phyloP scores from a whole-genome alignment of 2,329 filamentous ascomycete genomes.

The Byssochlamys sp. region DNA sequence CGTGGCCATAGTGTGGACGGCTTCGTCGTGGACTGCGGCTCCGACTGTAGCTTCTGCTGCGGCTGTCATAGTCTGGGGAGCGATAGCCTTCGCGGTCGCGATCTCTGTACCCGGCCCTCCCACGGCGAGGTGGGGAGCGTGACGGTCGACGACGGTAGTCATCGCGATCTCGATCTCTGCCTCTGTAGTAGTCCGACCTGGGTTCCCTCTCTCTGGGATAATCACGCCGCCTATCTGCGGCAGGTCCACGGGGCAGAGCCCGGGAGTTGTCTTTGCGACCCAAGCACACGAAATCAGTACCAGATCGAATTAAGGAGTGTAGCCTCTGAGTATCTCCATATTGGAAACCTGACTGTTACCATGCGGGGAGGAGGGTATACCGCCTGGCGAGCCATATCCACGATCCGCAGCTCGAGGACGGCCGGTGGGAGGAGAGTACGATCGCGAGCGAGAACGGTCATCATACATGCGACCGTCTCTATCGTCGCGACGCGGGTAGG shows the following conservation, averaged over 20 bases:
- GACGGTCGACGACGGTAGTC: constrained; percentile 24
- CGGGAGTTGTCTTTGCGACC: constrained; percentile 27
- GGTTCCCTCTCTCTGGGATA: constrained; percentile 24
- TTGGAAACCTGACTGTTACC: constrained; percentile 25
- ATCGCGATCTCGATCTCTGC: constrained; percentile 26
- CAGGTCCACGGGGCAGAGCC: constrained; percentile 27
- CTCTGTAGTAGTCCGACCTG: constrained; percentile 22
- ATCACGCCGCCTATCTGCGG: constrained; percentile 28
- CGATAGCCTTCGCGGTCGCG: constrained; percentile 40
- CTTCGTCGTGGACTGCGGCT: constrained; percentile 28
- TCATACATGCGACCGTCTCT: constrained; percentile 39
- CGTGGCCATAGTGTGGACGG: constrained; percentile 30
- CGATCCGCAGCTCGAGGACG: constrained; percentile 14
- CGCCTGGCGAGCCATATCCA: constrained; percentile 28
- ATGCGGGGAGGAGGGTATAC: constrained; percentile 38
- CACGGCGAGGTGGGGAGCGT: constrained; percentile 27
- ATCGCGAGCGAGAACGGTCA: constrained; percentile 32
- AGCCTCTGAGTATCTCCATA: constrained; percentile 13
- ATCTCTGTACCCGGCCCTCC: constrained; percentile 31
- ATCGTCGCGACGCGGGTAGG: constrained; percentile 23
- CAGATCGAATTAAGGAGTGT: constrained; percentile 13
- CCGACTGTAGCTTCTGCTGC: constrained; percentile 25
- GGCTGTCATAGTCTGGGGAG: constrained; percentile 26
- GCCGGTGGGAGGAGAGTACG: constrained; percentile 11
- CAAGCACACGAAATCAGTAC: constrained; percentile 29